These are phyloP conservation scores for Bifiguratus adelaidae DNA, from an alignment of 192 early-diverging fungal genomes.

Conservation along the genomic window DNA sequence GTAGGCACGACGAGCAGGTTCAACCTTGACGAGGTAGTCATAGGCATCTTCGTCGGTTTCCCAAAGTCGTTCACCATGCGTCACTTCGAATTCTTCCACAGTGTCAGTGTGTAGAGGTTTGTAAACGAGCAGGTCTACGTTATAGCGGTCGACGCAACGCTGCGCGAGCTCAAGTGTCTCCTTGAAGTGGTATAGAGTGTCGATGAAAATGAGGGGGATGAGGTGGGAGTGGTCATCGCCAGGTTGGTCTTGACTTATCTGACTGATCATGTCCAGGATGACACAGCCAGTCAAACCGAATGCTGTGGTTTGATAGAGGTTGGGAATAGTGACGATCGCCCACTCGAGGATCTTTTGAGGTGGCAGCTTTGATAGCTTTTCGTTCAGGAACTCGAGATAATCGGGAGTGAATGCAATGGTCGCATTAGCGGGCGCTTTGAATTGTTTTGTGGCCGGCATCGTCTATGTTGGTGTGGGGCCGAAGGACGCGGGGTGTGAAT, in stretches of 20 bases:
- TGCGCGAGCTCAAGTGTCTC: constrained; percentile 80
- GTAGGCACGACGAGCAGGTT: constrained; percentile 85
- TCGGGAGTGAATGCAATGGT: constrained; percentile 34
- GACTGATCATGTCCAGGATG: constrained; percentile 75
- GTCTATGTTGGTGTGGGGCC: no score
- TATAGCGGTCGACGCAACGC: constrained; percentile 56
- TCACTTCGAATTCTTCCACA: constrained; percentile 52
- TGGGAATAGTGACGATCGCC: constrained; percentile 71
- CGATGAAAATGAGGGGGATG: constrained; percentile 85
- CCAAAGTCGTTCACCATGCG: constrained; percentile 78
- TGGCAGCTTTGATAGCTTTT: constrained; percentile 49
- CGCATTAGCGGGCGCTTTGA: no score
- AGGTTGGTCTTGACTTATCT: constrained; percentile 44
- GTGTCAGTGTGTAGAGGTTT: constrained; percentile 55
- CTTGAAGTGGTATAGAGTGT: constrained; percentile 91
- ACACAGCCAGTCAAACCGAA: constrained; percentile 86
- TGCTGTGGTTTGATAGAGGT: constrained; percentile 87
- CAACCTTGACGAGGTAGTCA: constrained; percentile 91
- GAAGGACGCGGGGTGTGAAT: no score
- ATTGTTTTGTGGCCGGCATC: no score
- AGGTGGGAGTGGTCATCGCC: constrained; percentile 34
- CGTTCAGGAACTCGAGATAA: constrained; percentile 68
- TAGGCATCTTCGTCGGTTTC: constrained; percentile 65
- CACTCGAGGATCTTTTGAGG: constrained; percentile 80
- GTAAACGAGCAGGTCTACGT: constrained; percentile 57